phyloP scores from a whole-genome alignment of 352 stramenopile species.

The Pelagophyceae sp. region DNA sequence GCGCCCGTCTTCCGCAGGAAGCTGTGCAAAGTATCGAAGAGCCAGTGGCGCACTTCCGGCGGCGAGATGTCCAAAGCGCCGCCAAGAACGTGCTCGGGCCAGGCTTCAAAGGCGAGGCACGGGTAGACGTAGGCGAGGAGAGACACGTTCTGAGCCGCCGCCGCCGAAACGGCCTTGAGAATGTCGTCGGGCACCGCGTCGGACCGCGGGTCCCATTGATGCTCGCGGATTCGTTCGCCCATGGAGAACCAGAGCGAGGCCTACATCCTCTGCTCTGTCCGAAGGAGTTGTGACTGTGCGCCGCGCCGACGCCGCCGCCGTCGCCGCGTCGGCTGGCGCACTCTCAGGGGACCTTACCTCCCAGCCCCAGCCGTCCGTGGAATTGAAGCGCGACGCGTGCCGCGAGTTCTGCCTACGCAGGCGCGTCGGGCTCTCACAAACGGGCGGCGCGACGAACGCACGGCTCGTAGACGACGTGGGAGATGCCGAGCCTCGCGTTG shows the following conservation, averaged over 20 bases:
- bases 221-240: not conserved
- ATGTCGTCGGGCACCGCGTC: not conserved
- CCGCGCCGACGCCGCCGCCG: too few relatives aligned
- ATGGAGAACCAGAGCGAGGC: not conserved
- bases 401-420: not conserved
- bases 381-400: not conserved
- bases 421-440: too few relatives aligned
- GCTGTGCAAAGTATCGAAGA: not conserved
- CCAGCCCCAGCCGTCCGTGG: not conserved
- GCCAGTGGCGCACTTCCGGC: not conserved
- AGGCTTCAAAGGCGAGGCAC: not conserved
- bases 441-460: too few relatives aligned
- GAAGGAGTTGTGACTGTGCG: too few relatives aligned
- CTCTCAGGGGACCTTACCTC: too few relatives aligned
- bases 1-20: not conserved
- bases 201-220: not conserved
- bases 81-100: not conserved
- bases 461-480: not conserved
- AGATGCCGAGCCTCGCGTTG: not conserved
- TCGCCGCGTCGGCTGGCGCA: too few relatives aligned
- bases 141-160: not conserved
- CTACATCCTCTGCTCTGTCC: too few relatives aligned
- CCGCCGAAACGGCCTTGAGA: not conserved
- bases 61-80: not conserved
- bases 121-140: constrained; percentile 7